A percentile compares a stretch with the other conserved stretches of the same genome.
phyloP scores from a whole-genome alignment of 306 rosid genomes.

The Cicer yamashitae region DNA sequence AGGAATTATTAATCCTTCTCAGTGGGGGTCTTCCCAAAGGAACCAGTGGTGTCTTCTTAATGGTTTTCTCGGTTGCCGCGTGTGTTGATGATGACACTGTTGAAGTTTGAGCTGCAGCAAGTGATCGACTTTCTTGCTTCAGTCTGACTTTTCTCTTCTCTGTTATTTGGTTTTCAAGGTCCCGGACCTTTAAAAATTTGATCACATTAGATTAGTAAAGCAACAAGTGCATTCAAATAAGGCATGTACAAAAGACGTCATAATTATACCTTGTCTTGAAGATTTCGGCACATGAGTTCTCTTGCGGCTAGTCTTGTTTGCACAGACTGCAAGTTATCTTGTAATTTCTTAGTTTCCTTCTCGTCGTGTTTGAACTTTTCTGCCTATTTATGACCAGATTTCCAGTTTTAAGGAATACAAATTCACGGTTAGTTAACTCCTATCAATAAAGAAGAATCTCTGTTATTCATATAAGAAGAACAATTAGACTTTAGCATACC shows the following conservation, averaged over 20 bases:
- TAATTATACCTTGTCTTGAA: constrained; percentile 77
- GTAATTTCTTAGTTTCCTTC: constrained; percentile 84
- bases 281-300: constrained; percentile 67
- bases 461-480: not conserved
- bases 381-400: constrained; percentile 56
- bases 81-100: constrained; percentile 40
- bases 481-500: constrained; percentile 53
- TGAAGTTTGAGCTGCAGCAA: constrained; percentile 59
- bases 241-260: not conserved
- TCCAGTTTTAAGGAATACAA: constrained; percentile 18
- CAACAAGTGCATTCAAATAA: not conserved
- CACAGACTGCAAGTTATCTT: constrained; percentile 65
- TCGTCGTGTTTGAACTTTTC: constrained; percentile 89
- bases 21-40: constrained; percentile 75
- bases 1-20: constrained; percentile 58
- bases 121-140: constrained; percentile 73
- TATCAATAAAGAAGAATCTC: not conserved
- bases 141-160: constrained; percentile 80
- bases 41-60: constrained; percentile 67
- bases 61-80: constrained; percentile 44
- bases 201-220: constrained; percentile 24
- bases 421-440: not conserved
- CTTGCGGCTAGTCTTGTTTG: constrained; percentile 78
- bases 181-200: constrained; percentile 60
- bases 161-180: constrained; percentile 81